A percentile compares a stretch with the other conserved stretches of the same genome.
Conservation (phyloP, 306 rosid genomes). For the Rubus parviflorus region DNA sequence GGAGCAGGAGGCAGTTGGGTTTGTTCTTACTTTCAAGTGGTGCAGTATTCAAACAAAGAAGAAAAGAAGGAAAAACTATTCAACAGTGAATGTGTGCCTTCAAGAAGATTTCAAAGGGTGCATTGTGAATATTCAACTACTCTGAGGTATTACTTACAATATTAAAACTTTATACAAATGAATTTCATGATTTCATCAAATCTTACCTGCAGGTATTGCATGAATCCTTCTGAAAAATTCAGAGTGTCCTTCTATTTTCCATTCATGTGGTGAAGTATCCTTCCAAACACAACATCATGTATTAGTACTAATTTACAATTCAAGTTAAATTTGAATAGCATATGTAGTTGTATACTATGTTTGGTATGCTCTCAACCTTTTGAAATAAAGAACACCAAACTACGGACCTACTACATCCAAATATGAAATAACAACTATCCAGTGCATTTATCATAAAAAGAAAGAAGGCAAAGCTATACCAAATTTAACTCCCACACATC, state of each 20-base stretch:
- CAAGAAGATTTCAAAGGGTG: background rate
- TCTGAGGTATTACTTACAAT: background rate
- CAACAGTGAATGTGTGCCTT: background rate
- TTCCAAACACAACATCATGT: constrained; percentile 42
- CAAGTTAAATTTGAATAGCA: constrained; percentile 17
- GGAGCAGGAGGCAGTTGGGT: background rate
- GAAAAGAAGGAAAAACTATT: background rate
- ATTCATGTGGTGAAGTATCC: constrained; percentile 38
- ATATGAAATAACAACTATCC: background rate
- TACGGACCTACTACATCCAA: background rate
- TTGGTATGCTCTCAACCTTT: background rate
- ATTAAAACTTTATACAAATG: background rate
- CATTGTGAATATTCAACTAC: background rate
- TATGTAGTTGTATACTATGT: background rate
- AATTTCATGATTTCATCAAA: constrained; percentile 23
- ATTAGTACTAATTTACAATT: constrained; percentile 24
- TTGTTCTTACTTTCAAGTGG: background rate
- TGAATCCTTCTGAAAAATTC: constrained; percentile 57
- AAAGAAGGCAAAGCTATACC: constrained; percentile 40
- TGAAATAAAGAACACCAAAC: background rate
- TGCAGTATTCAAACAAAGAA: too few relatives aligned
- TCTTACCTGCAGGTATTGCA: constrained; percentile 61
- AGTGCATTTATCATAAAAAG: background rate
- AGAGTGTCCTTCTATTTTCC: constrained; percentile 59
- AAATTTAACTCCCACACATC: constrained; percentile 55